Evolutionary conservation across 2,329 filamentous ascomycete genomes (phyloP).

Genomic region (Calonectria montana): DNA sequence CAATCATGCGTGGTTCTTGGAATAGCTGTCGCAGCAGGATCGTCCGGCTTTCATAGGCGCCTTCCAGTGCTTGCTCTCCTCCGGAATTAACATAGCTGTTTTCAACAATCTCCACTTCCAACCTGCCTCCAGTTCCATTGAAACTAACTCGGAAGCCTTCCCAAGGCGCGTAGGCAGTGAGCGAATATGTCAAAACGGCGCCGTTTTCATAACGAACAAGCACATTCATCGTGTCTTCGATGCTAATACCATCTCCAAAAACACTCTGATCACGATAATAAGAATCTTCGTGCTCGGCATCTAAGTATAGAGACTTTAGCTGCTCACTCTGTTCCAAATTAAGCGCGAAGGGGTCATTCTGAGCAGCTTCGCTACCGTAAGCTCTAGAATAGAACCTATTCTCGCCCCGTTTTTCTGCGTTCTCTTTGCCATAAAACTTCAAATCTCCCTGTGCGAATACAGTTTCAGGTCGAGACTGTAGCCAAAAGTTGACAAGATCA

Average conservation of each 20-base stretch:
- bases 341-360: constrained; percentile 68
- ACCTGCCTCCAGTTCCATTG: constrained; percentile 67
- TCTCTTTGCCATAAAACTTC: constrained; percentile 71
- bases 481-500: constrained; percentile 73
- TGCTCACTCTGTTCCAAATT: constrained; percentile 59
- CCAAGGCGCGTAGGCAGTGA: constrained; percentile 72
- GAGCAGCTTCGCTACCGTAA: constrained; percentile 61
- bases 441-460: constrained; percentile 70
- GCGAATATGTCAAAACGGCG: constrained; percentile 68
- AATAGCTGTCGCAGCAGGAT: constrained; percentile 62
- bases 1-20: constrained; percentile 65
- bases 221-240: constrained; percentile 73
- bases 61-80: constrained; percentile 66
- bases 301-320: constrained; percentile 69
- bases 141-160: constrained; percentile 69
- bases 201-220: constrained; percentile 69
- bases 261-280: constrained; percentile 73
- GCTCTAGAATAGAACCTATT: constrained; percentile 63
- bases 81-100: constrained; percentile 71
- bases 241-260: constrained; percentile 72
- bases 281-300: constrained; percentile 71
- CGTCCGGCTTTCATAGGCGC: constrained; percentile 61
- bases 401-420: constrained; percentile 66
- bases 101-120: constrained; percentile 73
- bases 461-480: constrained; percentile 63